Evolutionary conservation across 345 rosid genomes (phyloP).

Genomic region (Dovyalis caffra): DNA sequence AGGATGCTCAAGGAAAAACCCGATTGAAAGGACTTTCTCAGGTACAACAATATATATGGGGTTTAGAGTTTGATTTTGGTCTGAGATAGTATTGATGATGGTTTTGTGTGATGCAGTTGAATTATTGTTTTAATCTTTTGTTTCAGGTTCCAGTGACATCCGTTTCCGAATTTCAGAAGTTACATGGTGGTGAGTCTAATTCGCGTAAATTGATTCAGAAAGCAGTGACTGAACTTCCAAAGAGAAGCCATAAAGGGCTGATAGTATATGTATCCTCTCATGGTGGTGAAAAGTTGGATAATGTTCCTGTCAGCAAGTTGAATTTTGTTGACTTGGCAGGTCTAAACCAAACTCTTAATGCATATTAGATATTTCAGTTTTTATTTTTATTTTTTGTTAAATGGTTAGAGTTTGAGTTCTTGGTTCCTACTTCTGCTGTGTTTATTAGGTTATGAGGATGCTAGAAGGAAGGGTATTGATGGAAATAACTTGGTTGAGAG

Average conservation of each 20-base stretch:
- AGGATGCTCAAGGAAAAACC: slow-evolving; percentile 54
- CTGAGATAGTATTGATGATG: neutral
- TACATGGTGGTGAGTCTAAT: slow-evolving; percentile 31
- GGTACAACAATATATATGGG: slow-evolving; percentile 32
- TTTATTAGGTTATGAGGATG: slow-evolving; percentile 63
- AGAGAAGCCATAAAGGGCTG: slow-evolving; percentile 54
- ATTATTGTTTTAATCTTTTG: slow-evolving; percentile 1
- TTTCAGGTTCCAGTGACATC: slow-evolving; percentile 57
- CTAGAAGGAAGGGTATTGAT: slow-evolving; percentile 43
- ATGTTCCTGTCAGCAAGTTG: slow-evolving; percentile 48
- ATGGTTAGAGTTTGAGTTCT: neutral
- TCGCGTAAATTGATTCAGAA: slow-evolving; percentile 32
- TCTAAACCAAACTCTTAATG: slow-evolving; percentile 4
- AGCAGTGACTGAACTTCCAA: slow-evolving; percentile 27
- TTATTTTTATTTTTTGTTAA: neutral
- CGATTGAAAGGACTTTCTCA: slow-evolving; percentile 79
- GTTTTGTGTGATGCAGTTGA: neutral
- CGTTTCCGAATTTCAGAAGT: slow-evolving; percentile 46
- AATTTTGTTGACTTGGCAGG: slow-evolving; percentile 80
- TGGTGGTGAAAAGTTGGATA: slow-evolving; percentile 8
- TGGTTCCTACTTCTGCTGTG: neutral
- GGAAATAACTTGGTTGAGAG: slow-evolving; percentile 41
- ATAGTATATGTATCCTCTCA: slow-evolving; percentile 43
- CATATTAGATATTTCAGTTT: neutral
- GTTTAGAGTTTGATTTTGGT: no score